Conservation (phyloP, 1,284 basidiomycete species). For the Papiliotrema flavescens region DNA sequence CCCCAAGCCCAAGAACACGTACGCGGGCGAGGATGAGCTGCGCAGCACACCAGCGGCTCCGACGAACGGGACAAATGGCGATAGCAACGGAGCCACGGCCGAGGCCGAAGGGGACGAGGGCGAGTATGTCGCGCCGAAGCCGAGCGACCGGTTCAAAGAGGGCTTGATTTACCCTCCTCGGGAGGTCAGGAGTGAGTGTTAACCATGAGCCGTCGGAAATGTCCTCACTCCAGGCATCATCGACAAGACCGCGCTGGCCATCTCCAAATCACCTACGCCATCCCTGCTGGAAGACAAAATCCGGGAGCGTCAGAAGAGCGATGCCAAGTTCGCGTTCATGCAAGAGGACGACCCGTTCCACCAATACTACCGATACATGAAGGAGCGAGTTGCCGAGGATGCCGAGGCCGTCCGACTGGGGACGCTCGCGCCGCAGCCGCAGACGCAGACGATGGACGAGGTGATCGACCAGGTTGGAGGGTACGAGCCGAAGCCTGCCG, state of each 20-base stretch:
- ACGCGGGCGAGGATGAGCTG: constrained; percentile 45
- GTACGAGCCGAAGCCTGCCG: constrained; percentile 74
- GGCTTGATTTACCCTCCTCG: constrained; percentile 88
- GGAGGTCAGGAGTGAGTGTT: constrained; percentile 77
- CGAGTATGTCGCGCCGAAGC: constrained; percentile 46
- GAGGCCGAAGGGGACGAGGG: constrained; percentile 22
- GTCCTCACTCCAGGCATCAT: constrained; percentile 66
- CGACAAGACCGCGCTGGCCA: constrained; percentile 91
- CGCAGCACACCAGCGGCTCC: constrained; percentile 21
- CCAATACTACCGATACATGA: constrained; percentile 88
- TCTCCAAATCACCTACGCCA: constrained; percentile 85
- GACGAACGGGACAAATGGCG: constrained; percentile 10
- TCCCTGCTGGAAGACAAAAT: constrained; percentile 91
- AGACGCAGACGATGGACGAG: constrained; percentile 53
- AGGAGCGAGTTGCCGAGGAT: constrained; percentile 65
- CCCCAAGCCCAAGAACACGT: constrained; percentile 46
- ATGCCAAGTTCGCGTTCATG: constrained; percentile 95
- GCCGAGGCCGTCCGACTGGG: constrained; percentile 52
- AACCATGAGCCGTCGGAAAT: background rate
- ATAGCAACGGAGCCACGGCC: constrained; percentile 16
- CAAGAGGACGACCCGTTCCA: constrained; percentile 89
- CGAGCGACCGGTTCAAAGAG: constrained; percentile 62
- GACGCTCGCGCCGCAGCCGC: constrained; percentile 28
- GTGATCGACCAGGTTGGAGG: constrained; percentile 28
- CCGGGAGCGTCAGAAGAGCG: constrained; percentile 85